These are phyloP conservation scores for Eucalyptus regnans DNA, from an alignment of 345 rosid species.

Conservation along the genomic window DNA sequence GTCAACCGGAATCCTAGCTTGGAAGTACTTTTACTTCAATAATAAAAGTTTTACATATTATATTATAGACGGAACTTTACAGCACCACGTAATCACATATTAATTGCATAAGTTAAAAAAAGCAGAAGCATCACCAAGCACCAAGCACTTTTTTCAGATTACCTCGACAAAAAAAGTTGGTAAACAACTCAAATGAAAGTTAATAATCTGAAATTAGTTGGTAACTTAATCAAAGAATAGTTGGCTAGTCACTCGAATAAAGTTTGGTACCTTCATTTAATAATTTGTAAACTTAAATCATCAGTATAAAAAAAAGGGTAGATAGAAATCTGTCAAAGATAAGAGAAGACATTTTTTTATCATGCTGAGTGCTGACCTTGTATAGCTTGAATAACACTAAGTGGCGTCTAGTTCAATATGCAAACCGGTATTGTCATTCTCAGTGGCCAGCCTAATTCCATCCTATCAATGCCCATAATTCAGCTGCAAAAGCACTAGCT, in stretches of 20 bases:
- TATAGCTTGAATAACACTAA: background rate
- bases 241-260: background rate
- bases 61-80: fast-evolving
- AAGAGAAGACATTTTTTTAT: background rate
- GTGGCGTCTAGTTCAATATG: background rate
- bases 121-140: background rate
- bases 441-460: background rate
- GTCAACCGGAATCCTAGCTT: background rate
- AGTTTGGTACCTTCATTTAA: background rate
- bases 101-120: background rate
- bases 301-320: background rate
- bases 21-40: background rate
- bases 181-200: background rate
- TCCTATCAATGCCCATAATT: background rate
- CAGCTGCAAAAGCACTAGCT: background rate
- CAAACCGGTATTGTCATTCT: background rate
- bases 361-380: background rate
- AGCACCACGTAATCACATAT: background rate
- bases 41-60: background rate
- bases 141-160: background rate
- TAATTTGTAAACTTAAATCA: background rate
- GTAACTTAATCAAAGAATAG: background rate
- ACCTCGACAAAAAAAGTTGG: background rate
- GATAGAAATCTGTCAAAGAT: background rate
- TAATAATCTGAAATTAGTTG: background rate